A percentile compares a stretch with the other conserved stretches of the same genome.
phyloP scores from a whole-genome alignment of 768 basidiomycete genomes.

The Naganishia kalamii region DNA sequence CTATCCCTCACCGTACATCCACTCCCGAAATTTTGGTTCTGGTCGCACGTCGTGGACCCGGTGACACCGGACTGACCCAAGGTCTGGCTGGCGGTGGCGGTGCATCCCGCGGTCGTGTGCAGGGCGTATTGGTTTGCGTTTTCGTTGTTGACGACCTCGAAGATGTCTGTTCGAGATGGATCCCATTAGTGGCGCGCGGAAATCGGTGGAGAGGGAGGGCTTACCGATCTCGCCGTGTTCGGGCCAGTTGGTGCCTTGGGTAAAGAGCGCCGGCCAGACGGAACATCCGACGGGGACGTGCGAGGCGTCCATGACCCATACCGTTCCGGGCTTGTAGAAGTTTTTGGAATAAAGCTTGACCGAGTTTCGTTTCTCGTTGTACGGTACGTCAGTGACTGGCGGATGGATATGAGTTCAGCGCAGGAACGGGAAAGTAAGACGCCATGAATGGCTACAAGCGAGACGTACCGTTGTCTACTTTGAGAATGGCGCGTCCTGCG shows the following conservation, averaged over 20 bases:
- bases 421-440: neutral
- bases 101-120: slow-evolving; percentile 56
- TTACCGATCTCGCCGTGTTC: slow-evolving; percentile 48
- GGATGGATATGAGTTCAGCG: neutral
- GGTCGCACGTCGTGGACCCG: slow-evolving; percentile 47
- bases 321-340: slow-evolving; percentile 39
- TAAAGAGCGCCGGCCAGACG: slow-evolving; percentile 40
- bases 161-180: slow-evolving; percentile 66
- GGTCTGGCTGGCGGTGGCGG: slow-evolving; percentile 22
- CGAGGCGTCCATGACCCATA: slow-evolving; percentile 25
- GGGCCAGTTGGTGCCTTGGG: slow-evolving; percentile 50
- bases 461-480: slow-evolving; percentile 24
- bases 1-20: slow-evolving; percentile 56
- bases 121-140: slow-evolving; percentile 65
- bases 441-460: neutral
- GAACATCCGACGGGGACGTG: slow-evolving; percentile 20
- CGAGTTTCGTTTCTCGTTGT: slow-evolving; percentile 45
- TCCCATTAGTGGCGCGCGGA: neutral
- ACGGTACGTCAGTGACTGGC: slow-evolving; percentile 30
- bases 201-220: slow-evolving; percentile 26
- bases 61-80: slow-evolving; percentile 42
- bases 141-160: slow-evolving; percentile 71
- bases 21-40: slow-evolving; percentile 51
- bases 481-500: slow-evolving; percentile 16
- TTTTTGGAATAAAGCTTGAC: slow-evolving; percentile 42